phyloP scores from a whole-genome alignment of 2,329 filamentous ascomycete genomes.

The Boeremia exigua region DNA sequence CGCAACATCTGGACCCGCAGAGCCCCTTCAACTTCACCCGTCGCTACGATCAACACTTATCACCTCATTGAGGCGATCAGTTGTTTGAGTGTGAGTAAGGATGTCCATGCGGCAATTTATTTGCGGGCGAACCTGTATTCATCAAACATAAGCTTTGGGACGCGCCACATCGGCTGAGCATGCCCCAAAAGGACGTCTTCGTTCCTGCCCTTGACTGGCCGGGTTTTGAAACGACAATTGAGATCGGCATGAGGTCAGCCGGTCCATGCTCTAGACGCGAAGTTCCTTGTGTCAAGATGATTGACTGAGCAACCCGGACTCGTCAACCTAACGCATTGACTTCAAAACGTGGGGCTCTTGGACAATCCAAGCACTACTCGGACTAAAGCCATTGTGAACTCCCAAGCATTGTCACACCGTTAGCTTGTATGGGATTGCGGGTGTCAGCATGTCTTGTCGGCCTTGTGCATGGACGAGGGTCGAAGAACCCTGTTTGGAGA shows the following conservation, averaged over 20 bases:
- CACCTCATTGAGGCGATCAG: neutral
- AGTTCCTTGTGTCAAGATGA: conserved; percentile 10
- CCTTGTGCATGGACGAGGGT: conserved; percentile 18
- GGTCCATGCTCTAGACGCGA: conserved; percentile 3
- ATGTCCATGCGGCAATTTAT: conserved; percentile 11
- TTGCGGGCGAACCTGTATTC: neutral
- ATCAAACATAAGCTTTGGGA: neutral
- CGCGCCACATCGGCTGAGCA: neutral
- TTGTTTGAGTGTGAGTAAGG: conserved; percentile 7
- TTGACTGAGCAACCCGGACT: conserved; percentile 6
- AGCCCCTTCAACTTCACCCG: conserved; percentile 9
- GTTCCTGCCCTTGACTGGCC: conserved; percentile 5
- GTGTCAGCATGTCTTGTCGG: conserved; percentile 4
- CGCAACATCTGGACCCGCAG: conserved; percentile 1
- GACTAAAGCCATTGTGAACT: conserved; percentile 7
- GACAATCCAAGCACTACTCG: conserved; percentile 14
- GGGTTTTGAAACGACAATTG: conserved; percentile 15
- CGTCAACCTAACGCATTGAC: conserved; percentile 9
- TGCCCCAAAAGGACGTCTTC: neutral
- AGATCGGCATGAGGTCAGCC: conserved; percentile 15
- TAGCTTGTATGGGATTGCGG: conserved; percentile 11
- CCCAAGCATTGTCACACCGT: conserved; percentile 18
- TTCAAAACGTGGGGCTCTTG: conserved; percentile 4
- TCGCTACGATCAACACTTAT: conserved; percentile 3
- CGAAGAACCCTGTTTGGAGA: conserved; percentile 11